Base-by-base conservation (phyloP, 2,329 filamentous ascomycete species). In the Microsporum audouinii region DNA sequence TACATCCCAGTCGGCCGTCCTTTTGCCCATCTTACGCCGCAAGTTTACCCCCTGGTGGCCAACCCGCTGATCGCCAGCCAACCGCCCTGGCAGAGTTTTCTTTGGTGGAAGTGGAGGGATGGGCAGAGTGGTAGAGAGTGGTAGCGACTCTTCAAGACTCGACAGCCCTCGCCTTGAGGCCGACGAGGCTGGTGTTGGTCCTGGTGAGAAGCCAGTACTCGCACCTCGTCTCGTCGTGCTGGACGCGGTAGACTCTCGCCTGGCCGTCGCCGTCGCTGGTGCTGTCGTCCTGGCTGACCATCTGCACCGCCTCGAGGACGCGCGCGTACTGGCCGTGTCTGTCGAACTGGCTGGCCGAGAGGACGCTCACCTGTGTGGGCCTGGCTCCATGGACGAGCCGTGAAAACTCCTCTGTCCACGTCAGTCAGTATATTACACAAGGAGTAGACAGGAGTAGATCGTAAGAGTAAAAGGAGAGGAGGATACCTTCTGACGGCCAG, bases 191-290 rank as follows among this genome's bases (percentile, higher is more conserved):
- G 17, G 79, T 81, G 43, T 41, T 38, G 68, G 86, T 80, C 66
- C 87, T 71, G 27, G 83, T 84, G 55, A 96, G 77, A 62, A 96
- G 77, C 81, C 86, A 96, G 73, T 95, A 95, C 75, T 95, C 88
- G 12, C 80, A 79, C 70, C 87, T 81, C 31, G 85, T 83, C 10
- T 78, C 77, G 51, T 82, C 84, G 67, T 83, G 78, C 62, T 80
- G 76, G 6, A 95, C 84, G 59, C 82, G 79, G 69, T 94, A 96
- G 27, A 95, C 85, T 70, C 86, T 83, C 59, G 92, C 82, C 65
- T 89, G 85, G 1, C 87, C 70, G 31, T 66, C 68, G 3, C 65
- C n/a, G 29, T 5, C 29, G 56, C 29, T 68, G 39, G 5, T 2
- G 39, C n/a, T 5, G 10, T 5, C n/a, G 38, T n/a, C 0, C 38